phyloP scores from a whole-genome alignment of 805 yeast genomes.

The Diddensiella santjacobensis region DNA sequence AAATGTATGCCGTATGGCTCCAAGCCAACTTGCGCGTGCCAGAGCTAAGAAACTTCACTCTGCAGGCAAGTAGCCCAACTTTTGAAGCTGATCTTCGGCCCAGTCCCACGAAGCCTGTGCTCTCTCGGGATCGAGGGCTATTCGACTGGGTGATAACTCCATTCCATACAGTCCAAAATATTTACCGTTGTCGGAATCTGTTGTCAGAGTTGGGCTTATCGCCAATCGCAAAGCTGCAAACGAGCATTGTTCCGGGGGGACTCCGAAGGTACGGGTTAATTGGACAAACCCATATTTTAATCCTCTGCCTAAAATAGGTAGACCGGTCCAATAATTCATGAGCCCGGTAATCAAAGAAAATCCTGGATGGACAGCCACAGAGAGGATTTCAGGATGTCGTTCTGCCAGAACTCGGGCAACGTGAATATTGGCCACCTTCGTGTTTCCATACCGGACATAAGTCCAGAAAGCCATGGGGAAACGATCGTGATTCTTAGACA shows the following conservation, averaged over 20 bases:
- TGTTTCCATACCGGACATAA: conserved; percentile 72
- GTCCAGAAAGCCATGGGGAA: conserved; percentile 67
- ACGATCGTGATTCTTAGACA: conserved; percentile 49
- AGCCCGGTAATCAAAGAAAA: conserved; percentile 77
- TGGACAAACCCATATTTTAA: conserved; percentile 70
- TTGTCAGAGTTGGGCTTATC: conserved; percentile 46
- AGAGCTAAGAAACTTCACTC: not conserved
- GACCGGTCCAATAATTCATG: conserved; percentile 70
- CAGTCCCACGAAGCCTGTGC: conserved; percentile 76
- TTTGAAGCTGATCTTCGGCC: conserved; percentile 55
- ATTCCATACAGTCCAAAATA: conserved; percentile 61
- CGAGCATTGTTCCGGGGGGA: conserved; percentile 67
- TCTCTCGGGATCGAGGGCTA: conserved; percentile 55
- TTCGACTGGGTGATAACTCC: conserved; percentile 51
- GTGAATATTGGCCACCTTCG: conserved; percentile 77
- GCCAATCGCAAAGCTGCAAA: conserved; percentile 62
- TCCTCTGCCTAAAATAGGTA: conserved; percentile 71
- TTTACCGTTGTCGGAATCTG: conserved; percentile 62
- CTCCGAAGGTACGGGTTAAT: conserved; percentile 67
- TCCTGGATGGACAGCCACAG: conserved; percentile 77
- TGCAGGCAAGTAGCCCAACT: not conserved
- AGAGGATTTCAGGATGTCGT: conserved; percentile 61
- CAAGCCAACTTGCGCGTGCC: conserved; percentile 90
- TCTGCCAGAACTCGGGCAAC: conserved; percentile 60
- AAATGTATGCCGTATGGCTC: conserved; percentile 96